phyloP scores from a whole-genome alignment of 345 rosid species.

The Rhodamnia argentea region DNA sequence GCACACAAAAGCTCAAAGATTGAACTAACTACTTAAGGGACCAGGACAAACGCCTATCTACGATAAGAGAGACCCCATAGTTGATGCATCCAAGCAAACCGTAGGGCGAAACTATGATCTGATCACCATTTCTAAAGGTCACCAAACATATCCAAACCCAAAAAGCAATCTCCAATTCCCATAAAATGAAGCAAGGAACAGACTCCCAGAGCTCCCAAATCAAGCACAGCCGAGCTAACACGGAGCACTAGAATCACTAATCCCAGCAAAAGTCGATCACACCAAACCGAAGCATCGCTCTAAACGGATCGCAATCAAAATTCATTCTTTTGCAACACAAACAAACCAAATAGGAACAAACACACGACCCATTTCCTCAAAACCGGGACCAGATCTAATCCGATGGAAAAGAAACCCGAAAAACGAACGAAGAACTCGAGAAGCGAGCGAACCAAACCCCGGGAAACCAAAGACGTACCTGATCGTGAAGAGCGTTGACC shows the following conservation, averaged over 20 bases:
- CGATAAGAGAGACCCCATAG: no score
- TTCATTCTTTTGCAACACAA: neutral
- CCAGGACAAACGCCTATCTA: neutral
- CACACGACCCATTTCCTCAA: neutral
- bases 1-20: neutral
- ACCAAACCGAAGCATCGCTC: neutral
- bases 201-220: neutral
- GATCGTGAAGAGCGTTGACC: slow-evolving; percentile 9
- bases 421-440: neutral
- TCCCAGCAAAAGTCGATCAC: neutral
- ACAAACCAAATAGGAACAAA: neutral
- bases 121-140: neutral
- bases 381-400: neutral
- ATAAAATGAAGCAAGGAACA: neutral
- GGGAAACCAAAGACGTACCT: slow-evolving; percentile 6
- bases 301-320: neutral
- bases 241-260: neutral
- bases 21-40: neutral
- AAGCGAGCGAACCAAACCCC: neutral
- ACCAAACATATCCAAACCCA: neutral
- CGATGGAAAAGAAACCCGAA: neutral
- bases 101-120: neutral
- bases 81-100: neutral
- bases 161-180: neutral
- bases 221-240: neutral